phyloP scores from a whole-genome alignment of 2,329 filamentous ascomycete genomes.

The Waltergamsia citrina region DNA sequence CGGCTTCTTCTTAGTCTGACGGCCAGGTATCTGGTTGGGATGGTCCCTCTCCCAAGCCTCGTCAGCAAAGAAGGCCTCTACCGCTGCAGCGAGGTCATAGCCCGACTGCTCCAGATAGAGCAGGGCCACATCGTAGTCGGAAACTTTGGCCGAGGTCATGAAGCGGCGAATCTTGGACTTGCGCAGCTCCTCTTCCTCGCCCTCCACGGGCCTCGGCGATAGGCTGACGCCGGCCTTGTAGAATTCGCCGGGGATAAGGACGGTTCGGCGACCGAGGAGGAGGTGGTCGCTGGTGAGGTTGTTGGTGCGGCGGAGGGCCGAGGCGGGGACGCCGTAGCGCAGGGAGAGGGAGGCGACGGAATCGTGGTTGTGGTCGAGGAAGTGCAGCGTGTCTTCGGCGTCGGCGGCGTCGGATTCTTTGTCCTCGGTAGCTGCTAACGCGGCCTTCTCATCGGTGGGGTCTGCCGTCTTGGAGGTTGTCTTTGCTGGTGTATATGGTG shows the following conservation, averaged over 20 bases:
- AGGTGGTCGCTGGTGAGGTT: conserved; percentile 64
- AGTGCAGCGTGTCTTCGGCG: conserved; percentile 62
- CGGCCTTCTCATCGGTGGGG: conserved; percentile 13
- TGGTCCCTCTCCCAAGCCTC: conserved; percentile 68
- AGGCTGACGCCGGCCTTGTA: conserved; percentile 60
- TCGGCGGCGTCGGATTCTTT: conserved; percentile 15
- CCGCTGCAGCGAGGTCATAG: conserved; percentile 57
- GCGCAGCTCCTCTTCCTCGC: conserved; percentile 62
- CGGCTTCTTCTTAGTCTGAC: too few relatives aligned
- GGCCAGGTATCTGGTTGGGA: conserved; percentile 1
- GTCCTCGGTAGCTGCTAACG: conserved; percentile 8
- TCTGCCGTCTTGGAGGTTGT: background rate
- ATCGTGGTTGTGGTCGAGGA: conserved; percentile 61
- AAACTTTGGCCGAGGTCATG: conserved; percentile 71
- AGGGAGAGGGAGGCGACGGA: conserved; percentile 59
- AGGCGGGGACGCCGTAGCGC: conserved; percentile 58
- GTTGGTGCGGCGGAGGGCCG: conserved; percentile 56
- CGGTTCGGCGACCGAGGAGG: conserved; percentile 55
- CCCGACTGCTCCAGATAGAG: conserved; percentile 63
- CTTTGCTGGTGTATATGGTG: conserved; percentile 4
- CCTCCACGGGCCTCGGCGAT: conserved; percentile 61
- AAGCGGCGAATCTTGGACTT: conserved; percentile 65
- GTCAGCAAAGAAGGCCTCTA: conserved; percentile 57
- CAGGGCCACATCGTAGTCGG: conserved; percentile 66
- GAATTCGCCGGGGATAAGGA: conserved; percentile 62